Conservation (phyloP, 2,329 filamentous ascomycete species). For the Rasamsonia emersonii region DNA sequence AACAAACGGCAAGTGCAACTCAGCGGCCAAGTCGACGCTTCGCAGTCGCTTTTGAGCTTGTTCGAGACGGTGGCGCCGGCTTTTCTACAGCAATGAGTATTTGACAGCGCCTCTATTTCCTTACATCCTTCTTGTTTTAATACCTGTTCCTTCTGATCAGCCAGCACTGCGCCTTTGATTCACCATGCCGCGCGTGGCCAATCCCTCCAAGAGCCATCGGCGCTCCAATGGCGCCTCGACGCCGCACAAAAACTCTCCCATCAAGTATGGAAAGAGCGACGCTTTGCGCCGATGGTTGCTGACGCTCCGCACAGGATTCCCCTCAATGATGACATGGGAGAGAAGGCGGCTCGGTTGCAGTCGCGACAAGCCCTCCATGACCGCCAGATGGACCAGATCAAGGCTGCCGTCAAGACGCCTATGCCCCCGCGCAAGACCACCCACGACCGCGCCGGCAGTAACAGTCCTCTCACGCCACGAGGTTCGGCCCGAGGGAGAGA, state of each 20-base stretch:
- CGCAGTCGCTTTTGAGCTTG: too few species aligned
- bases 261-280: slow-evolving; percentile 34
- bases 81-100: too few species aligned
- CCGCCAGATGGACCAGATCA: slow-evolving; percentile 85
- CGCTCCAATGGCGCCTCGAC: slow-evolving; percentile 40
- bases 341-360: slow-evolving; percentile 81
- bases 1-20: too few species aligned
- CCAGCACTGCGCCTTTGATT: slow-evolving; percentile 5
- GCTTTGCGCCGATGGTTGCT: slow-evolving; percentile 5
- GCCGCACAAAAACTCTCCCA: slow-evolving; percentile 43
- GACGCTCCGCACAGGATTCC: slow-evolving; percentile 58
- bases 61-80: too few species aligned
- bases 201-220: slow-evolving; percentile 33
- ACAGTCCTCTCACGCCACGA: slow-evolving; percentile 44
- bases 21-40: too few species aligned
- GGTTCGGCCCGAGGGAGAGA: slow-evolving; percentile 28
- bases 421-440: slow-evolving; percentile 32
- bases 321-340: slow-evolving; percentile 87
- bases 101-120: too few species aligned
- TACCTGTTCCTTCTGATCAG: not conserved
- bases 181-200: slow-evolving; percentile 50
- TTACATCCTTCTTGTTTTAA: not conserved
- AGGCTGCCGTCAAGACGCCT: slow-evolving; percentile 54
- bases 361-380: slow-evolving; percentile 83
- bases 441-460: slow-evolving; percentile 28